phyloP scores from a whole-genome alignment of 306 rosid genomes.

The Betula pendula region DNA sequence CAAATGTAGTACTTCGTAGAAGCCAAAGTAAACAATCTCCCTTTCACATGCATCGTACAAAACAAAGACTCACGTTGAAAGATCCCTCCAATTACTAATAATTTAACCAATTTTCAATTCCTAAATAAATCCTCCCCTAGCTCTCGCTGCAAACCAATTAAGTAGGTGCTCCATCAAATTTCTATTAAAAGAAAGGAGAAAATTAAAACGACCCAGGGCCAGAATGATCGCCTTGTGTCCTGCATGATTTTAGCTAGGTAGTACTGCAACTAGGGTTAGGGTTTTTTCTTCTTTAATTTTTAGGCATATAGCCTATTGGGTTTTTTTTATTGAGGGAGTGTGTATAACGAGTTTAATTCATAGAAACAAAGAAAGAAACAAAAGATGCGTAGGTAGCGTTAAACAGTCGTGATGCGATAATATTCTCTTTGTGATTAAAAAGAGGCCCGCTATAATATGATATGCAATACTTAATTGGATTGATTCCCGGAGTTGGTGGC shows the following conservation, averaged over 20 bases:
- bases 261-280: slow-evolving; percentile 45
- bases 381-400: slow-evolving; percentile 53
- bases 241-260: slow-evolving; percentile 38
- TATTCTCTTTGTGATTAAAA: slow-evolving; percentile 46
- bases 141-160: slow-evolving; percentile 31
- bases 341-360: slow-evolving; percentile 22
- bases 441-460: slow-evolving; percentile 30
- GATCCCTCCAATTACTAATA: slow-evolving; percentile 29
- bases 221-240: slow-evolving; percentile 41
- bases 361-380: slow-evolving; percentile 45
- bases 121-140: no score
- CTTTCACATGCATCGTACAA: slow-evolving; percentile 51
- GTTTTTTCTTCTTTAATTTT: slow-evolving; percentile 23
- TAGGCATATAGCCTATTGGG: not conserved
- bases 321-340: slow-evolving; percentile 30
- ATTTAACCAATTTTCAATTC: slow-evolving; percentile 38
- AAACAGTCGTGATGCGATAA: slow-evolving; percentile 46
- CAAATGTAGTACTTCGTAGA: slow-evolving; percentile 41
- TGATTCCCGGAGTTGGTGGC: slow-evolving; percentile 91
- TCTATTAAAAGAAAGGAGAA: slow-evolving; percentile 30
- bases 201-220: slow-evolving; percentile 13
- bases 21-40: slow-evolving; percentile 36
- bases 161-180: slow-evolving; percentile 39
- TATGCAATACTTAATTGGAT: slow-evolving; percentile 41
- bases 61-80: slow-evolving; percentile 34